Evolutionary conservation across 2,329 filamentous ascomycete species (phyloP), one percentile per base, ranked within the genome.

Genomic region (Fusarium torreyae): DNA sequence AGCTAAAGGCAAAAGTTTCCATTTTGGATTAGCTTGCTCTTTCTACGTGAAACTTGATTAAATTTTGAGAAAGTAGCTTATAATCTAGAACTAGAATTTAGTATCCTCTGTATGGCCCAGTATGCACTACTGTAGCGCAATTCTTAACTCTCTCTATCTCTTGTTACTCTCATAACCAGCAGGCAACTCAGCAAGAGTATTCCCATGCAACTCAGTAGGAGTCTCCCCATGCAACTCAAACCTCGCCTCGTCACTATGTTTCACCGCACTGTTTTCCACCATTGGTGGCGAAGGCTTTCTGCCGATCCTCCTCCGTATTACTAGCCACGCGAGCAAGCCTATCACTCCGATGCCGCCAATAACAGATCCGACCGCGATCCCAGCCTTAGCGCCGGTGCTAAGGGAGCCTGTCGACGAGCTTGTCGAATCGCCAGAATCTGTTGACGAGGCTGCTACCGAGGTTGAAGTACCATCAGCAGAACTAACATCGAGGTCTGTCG

Each of bases 331-430:
- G 1, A 49, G 1, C n/a, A 56, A 22, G 5, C 52, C 33, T 1
- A 56, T 49, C 9, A 2, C n/a, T 24, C 43, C 52, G 4, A 56
- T 17, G 14, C 33, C 43, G 24, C 52, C 52, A 24, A 56, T 24
- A 3, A 56, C 33, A 5, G 43, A 38, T 11, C 52, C 43, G 6
- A 56, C 24, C 3, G 52, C 43, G 11, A 56, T 39, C 1, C 52
- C 52, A 40, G 52, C 52, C 33, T 39, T 56, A 15, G 52, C 43
- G 5, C 52, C 43, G 3, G 52, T 39, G 24, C n/a, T 49, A 10
- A 49, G 43, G 6, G 52, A 33, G 10, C 8, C 15, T 15, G 31
- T 11, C 5, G 33, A 20, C 9, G 51, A 54, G 4, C 28, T 26
- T 17, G 39, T 20, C 2, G 48, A 39, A 11, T 51, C 17, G 6